These are phyloP conservation scores for Limonium bicolor DNA, from an alignment of 148 eudicot species.

Conservation along the genomic window DNA sequence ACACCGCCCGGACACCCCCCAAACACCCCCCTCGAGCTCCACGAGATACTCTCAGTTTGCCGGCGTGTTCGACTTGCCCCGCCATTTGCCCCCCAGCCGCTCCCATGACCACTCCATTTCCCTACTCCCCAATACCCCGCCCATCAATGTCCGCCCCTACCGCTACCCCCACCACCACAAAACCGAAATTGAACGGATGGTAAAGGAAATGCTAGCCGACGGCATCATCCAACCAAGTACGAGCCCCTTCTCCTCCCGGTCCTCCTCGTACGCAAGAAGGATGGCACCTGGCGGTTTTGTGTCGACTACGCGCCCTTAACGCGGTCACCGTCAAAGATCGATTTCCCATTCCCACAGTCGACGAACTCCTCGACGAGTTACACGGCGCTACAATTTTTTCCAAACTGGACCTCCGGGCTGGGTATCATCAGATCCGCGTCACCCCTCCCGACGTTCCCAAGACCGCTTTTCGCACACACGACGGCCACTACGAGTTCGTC, in stretches of 20 bases:
- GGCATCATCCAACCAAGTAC: no score
- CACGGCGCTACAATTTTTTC: background rate
- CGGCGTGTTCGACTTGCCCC: background rate
- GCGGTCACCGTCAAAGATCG: no score
- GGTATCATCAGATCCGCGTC: background rate
- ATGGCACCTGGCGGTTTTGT: no score
- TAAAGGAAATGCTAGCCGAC: no score
- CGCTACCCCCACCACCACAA: background rate
- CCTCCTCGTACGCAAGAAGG: no score
- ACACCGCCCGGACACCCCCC: no score
- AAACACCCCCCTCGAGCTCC: no score
- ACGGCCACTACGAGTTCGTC: background rate
- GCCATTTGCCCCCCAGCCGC: background rate
- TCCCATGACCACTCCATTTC: background rate
- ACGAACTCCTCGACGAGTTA: no score
- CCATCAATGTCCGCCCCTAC: background rate
- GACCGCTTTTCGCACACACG: background rate
- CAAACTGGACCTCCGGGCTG: background rate
- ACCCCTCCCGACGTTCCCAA: background rate
- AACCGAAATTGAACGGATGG: no score
- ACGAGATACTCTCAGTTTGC: slow-evolving; percentile 8
- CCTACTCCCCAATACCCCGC: background rate
- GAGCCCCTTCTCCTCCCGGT: no score
- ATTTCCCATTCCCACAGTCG: no score
- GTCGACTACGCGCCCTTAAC: no score